Evolutionary conservation across 1,139 yeast genomes (phyloP), one percentile per base, ranked within the genome.

Genomic region (Kodamaea plutei): DNA sequence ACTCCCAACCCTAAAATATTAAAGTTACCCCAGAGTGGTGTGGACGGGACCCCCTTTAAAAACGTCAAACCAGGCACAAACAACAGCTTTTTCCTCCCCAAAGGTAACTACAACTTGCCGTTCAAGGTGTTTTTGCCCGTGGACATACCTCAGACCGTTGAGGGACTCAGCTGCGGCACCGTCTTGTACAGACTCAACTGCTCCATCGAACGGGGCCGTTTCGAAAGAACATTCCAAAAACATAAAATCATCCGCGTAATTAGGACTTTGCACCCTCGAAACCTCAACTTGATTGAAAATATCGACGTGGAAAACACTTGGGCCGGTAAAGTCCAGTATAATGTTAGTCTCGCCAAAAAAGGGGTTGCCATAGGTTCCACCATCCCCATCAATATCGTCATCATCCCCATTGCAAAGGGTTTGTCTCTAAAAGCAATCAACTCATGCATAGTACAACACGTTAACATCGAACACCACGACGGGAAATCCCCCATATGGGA

Each of bases 91-190:
- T 53, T 69, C 9, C 56, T 81, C 18, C 80, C 80, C 0, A 64
- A 69, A 35, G 89, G 89, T 0, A 79, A 79, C 47, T 81, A 81
- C 46, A 76, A 73, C 39, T 52, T 82, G 22, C 89, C 89, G 0
- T 82, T 81, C 49, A 56, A 54, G 22, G 62, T 73, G 5, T 55
- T 58, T 11, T 51, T 82, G 8, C 88, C 89, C 0, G 70, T 79
- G 2, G 73, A 73, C 41, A 52, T 76, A 1, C 72, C 81, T 2
- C 89, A 80, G 41, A 76, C 88, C 0, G 70, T 81, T 0, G 89
- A 81, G 52, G 85, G 87, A 0, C 54, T 80, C 29, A 35, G 41
- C 28, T 67, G 74, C 25, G 84, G 80, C 1, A 68, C 73, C 6
- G 51, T 80, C 4, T 54, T 76, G 8, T 81, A 82, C 52, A 66